Evolutionary conservation across 345 rosid genomes (phyloP), one percentile per base, ranked within the genome.

Genomic region (Dovyalis caffra): DNA sequence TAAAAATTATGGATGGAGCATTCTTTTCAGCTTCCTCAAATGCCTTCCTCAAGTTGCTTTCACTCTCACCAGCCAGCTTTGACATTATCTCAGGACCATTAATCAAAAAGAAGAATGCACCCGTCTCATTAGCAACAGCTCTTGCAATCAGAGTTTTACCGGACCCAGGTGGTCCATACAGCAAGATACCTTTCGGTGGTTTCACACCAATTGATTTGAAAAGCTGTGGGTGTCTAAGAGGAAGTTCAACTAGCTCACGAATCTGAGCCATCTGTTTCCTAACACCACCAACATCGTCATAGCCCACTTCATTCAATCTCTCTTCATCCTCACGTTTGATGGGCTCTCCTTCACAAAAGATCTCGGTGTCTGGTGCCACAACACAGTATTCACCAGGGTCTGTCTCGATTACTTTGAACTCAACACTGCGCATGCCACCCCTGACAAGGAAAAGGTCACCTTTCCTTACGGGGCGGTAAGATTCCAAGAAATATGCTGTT

Each of bases 401-500:
- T 57, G 64, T 70, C 74, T 70, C 64, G 3, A 70, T 23, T 43
- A 70, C 74, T 57, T 70, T 70, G 37, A 56, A 70, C 23, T 70
- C 74, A 0, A 70, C 74, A 53, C 64, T 56, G 43, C 64, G 64
- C 74, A 70, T 70, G 16, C 64, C 74, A 53, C 74, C 73, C 63
- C 74, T 70, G 33, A 70, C 47, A 8, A 34, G 49, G 74, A 70
- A 70, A 34, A 70, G 49, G 32, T 70, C 74, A 14, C 33, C 74
- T 29, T 57, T 70, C 51, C 64, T 70, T 9, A 70, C 64, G 2
- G 74, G 74, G 20, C 74, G 64, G 47, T 56, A 70, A 5, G 64
- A 11, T 28, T 70, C 74, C 51, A 56, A 70, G 74, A 70, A 70
- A 70, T 70, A 70, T 56, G 74, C 74, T 72, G 68, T 74, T 74